phyloP scores from a whole-genome alignment of 371 early-diverging fungal species.

The Phascolomyces articulosus region DNA sequence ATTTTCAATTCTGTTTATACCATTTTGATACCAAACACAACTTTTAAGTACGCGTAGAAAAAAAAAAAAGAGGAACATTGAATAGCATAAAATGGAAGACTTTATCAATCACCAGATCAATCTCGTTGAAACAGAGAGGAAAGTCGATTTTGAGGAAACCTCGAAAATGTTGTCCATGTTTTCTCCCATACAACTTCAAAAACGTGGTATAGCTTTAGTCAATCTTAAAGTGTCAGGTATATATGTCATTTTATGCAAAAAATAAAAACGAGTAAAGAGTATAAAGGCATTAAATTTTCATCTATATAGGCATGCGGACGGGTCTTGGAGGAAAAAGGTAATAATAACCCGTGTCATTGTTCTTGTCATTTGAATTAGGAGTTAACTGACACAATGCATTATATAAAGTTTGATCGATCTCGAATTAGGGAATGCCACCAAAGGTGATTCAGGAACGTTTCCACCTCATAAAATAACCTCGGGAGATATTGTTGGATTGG shows the following conservation, averaged over 20 bases:
- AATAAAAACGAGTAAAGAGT: neutral
- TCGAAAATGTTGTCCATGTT: constrained; percentile 49
- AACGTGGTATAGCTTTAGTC: constrained; percentile 69
- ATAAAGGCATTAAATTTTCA: no score
- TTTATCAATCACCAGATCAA: constrained; percentile 57
- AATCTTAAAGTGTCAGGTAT: constrained; percentile 64
- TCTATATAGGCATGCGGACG: constrained; percentile 58
- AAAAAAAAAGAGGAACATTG: no score
- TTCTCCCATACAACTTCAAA: constrained; percentile 67
- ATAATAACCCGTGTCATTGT: neutral
- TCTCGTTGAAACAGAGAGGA: constrained; percentile 64
- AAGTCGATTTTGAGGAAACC: constrained; percentile 68
- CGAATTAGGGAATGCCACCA: constrained; percentile 58
- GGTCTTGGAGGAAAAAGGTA: constrained; percentile 81
- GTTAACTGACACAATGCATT: neutral
- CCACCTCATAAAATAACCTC: constrained; percentile 70
- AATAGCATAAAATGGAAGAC: constrained; percentile 15
- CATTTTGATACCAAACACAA: no score
- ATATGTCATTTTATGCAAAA: neutral
- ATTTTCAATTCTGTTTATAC: no score
- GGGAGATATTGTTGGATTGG: constrained; percentile 80
- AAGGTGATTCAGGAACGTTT: constrained; percentile 50
- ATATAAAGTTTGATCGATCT: constrained; percentile 61
- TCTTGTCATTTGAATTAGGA: neutral
- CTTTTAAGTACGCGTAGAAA: no score